phyloP scores from a whole-genome alignment of 495 filamentous ascomycete species.

The Penicillium soppii region DNA sequence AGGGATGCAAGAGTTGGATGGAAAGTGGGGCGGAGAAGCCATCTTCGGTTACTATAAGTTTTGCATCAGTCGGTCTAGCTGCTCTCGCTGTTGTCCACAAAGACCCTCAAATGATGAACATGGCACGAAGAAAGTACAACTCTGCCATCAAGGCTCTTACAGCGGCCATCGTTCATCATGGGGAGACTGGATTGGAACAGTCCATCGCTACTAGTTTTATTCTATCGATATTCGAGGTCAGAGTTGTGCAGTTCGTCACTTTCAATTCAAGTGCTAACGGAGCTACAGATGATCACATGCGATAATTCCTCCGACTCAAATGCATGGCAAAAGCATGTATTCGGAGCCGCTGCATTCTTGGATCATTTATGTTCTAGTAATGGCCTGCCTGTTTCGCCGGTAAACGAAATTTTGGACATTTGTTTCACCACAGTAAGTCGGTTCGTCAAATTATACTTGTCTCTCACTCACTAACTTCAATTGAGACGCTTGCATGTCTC shows the following conservation, averaged over 20 bases:
- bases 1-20: neutral
- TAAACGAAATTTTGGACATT: neutral
- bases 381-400: neutral
- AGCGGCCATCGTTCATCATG: neutral
- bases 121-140: neutral
- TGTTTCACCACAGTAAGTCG: neutral
- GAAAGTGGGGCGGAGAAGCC: neutral
- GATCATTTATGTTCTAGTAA: neutral
- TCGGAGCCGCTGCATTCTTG: neutral
- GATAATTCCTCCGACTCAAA: neutral
- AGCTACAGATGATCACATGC: neutral
- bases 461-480: neutral
- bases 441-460: neutral
- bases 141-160: neutral
- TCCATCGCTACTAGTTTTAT: neutral
- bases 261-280: neutral
- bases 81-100: neutral
- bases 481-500: neutral
- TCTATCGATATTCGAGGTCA: neutral
- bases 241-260: neutral
- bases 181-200: neutral
- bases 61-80: neutral
- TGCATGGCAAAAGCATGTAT: conserved; percentile 1
- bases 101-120: neutral
- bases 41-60: neutral